Evolutionary conservation across 441 rosid genomes (phyloP), one percentile per base, ranked within the genome.

Genomic region (Mallotus japonicus): DNA sequence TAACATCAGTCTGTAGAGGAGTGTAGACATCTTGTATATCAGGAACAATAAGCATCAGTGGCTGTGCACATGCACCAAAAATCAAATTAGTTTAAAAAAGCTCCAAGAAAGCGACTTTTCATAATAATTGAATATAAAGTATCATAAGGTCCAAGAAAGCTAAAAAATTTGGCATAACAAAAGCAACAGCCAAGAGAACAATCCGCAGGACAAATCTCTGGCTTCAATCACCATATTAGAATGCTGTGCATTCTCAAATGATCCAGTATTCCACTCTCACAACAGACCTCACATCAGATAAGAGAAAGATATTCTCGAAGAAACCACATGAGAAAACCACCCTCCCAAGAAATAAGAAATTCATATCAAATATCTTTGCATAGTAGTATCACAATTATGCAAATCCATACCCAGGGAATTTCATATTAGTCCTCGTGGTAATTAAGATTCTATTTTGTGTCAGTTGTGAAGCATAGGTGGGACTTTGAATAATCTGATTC

Each of bases 11-110:
- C 79, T 90, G 86, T 58, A 92, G 84, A 58, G 97, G 97, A 69
- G 92, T 89, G 72, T 92, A 92, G 42, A 92, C 97, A 83, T 92
- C 97, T 87, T 89, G 85, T 60, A 89, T 80, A 75, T 92, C 96
- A 53, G 96, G 96, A 75, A 92, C 92, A 71, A 92, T 87, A 62
- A 92, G 90, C 97, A 90, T 92, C 81, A 90, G 69, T 17, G 97
- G 94, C 97, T 93, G 92, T 88, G 85, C 61, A 77, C 50, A 61
- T 67, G 71, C 7, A 40, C 55, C 51, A 53, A 70, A 74, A 54
- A 56, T 67, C 62, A 77, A 73, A 75, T 78, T 71, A 79, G 71
- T n/a, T n/a, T n/a, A n/a, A n/a, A n/a, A n/a, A n/a, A n/a, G n/a
- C n/a, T n/a, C n/a, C n/a, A n/a, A n/a, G n/a, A n/a, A n/a, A n/a